phyloP scores from a whole-genome alignment of 345 rosid genomes.

The Boechera retrofracta region DNA sequence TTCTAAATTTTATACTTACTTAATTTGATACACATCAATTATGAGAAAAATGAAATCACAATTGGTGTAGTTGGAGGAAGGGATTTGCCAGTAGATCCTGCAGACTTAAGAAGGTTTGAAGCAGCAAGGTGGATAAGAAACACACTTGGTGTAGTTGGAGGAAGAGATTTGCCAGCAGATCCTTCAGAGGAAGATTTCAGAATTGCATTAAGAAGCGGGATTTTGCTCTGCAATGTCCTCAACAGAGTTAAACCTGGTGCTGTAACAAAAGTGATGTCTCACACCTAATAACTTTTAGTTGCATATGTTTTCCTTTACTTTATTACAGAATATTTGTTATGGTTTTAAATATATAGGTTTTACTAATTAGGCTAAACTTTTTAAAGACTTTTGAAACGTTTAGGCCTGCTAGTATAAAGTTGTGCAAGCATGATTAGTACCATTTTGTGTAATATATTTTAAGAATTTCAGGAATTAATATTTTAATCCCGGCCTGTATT shows the following conservation, averaged over 20 bases:
- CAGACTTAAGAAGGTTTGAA: slow-evolving; percentile 81
- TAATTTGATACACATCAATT: background rate
- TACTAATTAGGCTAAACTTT: background rate
- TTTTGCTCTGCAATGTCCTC: slow-evolving; percentile 82
- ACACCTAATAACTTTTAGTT: background rate
- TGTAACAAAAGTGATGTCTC: slow-evolving; percentile 64
- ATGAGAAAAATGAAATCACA: slow-evolving; percentile 14
- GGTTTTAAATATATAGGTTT: background rate
- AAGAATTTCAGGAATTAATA: slow-evolving; percentile 17
- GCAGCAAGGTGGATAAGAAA: slow-evolving; percentile 92
- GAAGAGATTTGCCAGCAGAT: slow-evolving; percentile 91
- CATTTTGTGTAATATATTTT: slow-evolving; percentile 16
- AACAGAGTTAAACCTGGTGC: slow-evolving; percentile 92
- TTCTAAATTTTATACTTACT: slow-evolving; percentile 4
- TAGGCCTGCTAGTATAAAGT: slow-evolving; percentile 42
- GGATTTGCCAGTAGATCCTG: slow-evolving; percentile 65
- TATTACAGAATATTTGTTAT: background rate
- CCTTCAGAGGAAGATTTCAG: slow-evolving; percentile 96
- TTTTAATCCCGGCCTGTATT: background rate
- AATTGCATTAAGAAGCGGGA: slow-evolving; percentile 90
- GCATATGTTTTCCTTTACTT: background rate
- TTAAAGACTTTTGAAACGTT: slow-evolving; percentile 22
- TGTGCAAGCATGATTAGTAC: slow-evolving; percentile 45
- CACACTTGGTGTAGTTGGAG: slow-evolving; percentile 80
- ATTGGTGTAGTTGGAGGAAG: slow-evolving; percentile 78